Base-by-base conservation (phyloP, 768 basidiomycete species). In the Phlegmacium glaucopus region DNA sequence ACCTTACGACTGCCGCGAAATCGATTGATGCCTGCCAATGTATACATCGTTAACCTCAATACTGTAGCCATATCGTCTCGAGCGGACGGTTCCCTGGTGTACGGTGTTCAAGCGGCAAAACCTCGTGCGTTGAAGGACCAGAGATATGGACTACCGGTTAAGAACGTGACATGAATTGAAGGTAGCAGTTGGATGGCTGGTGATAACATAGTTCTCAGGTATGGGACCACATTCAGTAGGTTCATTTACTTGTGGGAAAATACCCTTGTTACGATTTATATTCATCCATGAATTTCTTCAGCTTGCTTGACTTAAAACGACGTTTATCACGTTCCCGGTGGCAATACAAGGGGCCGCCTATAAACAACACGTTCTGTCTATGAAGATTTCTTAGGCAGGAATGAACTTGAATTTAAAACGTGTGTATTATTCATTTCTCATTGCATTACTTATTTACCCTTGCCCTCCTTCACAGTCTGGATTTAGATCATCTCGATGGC, bases 101-200 rank as follows among this genome's bases (percentile, higher is more conserved):
- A 98, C 63, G 96, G 98, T 62, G 81, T 99, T 57, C 87, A 96
- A 38, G 83, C 89, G 8, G 78, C 85, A 4, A 77, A 76, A 32
- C 85, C 91, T 17, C 94, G 87, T 56, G 93, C 91, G 1, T 61
- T 83, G 50, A 98, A 99, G 61, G 96, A 99, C 61, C 96, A 98
- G 67, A 96, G 96, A 0, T 98, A 98, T 57, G 95, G 95, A 1
- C 68, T 97, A 38, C 87, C 94, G 0, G 75, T 57, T 27, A 88
- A 87, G 63, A 85, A 75, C 42, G 79, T 98, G 3, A 64, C 75
- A 12, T 99, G 96, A 96, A 80, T 97, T 15, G 90, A 94, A 58
- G 90, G 90, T 29, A 89, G 89, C 9, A 80, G 75, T 44, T 74
- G 77, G 55, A 90, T 88, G 83, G 88, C 87, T 2, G 91, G 91